phyloP scores from a whole-genome alignment of 2,329 filamentous ascomycete species.

The Decorospora gaudefroyi region DNA sequence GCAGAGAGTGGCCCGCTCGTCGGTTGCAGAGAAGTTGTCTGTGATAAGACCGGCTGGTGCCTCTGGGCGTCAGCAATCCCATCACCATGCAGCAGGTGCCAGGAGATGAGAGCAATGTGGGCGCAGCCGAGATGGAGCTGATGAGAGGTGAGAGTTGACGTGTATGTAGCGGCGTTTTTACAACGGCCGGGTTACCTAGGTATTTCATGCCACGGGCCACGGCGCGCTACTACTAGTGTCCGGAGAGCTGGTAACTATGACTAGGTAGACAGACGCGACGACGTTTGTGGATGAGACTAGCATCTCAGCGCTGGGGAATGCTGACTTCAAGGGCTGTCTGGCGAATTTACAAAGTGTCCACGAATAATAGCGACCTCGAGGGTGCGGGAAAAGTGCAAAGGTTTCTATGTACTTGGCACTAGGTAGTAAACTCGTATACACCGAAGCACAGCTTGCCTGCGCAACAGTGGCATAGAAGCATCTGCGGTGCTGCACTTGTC shows the following conservation, averaged over 20 bases:
- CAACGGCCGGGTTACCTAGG: conserved; percentile 8
- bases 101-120: not conserved
- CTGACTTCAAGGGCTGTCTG: conserved; percentile 8
- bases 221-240: too few species aligned
- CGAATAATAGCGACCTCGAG: too few species aligned
- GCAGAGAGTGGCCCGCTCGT: conserved; percentile 16
- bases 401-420: too few species aligned
- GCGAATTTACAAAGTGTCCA: conserved; percentile 4
- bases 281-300: conserved; percentile 9
- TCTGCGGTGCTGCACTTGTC: too few species aligned
- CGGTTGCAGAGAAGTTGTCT: conserved; percentile 17
- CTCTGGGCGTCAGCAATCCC: conserved; percentile 36
- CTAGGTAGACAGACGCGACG: conserved; percentile 18
- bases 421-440: too few species aligned
- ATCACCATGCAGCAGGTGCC: conserved; percentile 17
- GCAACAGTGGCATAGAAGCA: too few species aligned
- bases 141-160: not conserved
- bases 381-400: too few species aligned
- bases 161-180: not conserved
- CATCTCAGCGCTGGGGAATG: conserved; percentile 5
- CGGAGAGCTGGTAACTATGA: too few species aligned
- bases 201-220: too few species aligned
- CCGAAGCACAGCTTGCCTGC: too few species aligned
- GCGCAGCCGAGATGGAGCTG: conserved; percentile 1
- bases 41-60: conserved; percentile 33